A percentile compares a stretch with the other conserved stretches of the same genome.
These are phyloP conservation scores for Podaxis sp. DNA, from an alignment of 768 basidiomycete genomes.

Conservation along the genomic window DNA sequence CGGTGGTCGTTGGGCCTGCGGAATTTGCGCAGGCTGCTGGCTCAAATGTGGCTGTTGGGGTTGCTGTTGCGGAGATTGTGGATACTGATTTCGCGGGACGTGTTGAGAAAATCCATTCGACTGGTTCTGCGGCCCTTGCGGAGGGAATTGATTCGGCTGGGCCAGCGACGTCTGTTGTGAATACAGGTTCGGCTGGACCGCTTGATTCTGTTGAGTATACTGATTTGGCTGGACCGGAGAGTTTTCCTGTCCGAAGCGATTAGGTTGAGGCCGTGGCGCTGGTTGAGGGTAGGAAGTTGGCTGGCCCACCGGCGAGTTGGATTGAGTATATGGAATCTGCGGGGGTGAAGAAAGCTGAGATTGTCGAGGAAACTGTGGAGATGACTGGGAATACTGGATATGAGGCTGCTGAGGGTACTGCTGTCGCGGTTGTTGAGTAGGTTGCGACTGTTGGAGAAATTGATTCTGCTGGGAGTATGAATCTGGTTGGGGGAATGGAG, in stretches of 20 bases:
- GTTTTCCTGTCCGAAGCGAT: not conserved
- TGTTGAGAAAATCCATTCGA: constrained; percentile 9
- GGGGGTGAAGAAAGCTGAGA: not conserved
- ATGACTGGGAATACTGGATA: constrained; percentile 1
- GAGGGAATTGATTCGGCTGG: constrained; percentile 7
- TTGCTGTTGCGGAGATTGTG: constrained; percentile 1
- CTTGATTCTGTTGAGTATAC: constrained; percentile 5
- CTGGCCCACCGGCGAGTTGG: not conserved
- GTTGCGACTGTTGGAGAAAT: not conserved
- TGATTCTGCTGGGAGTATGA: not conserved
- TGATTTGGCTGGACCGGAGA: constrained; percentile 1
- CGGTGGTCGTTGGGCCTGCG: not conserved
- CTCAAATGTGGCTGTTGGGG: not conserved
- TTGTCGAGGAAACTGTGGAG: constrained; percentile 1
- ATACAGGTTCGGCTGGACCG: not conserved
- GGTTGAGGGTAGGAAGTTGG: not conserved
- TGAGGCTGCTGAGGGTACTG: not conserved
- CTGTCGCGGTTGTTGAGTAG: not conserved
- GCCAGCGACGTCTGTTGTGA: constrained; percentile 1
- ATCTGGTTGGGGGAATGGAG: not conserved
- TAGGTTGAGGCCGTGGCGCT: not conserved
- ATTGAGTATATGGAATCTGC: constrained; percentile 1
- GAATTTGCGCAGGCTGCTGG: not conserved
- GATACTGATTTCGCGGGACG: not conserved
- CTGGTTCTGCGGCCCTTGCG: not conserved